Conservation (phyloP, 108 stramenopile species). For the Pseudonitzschia multiseries region DNA sequence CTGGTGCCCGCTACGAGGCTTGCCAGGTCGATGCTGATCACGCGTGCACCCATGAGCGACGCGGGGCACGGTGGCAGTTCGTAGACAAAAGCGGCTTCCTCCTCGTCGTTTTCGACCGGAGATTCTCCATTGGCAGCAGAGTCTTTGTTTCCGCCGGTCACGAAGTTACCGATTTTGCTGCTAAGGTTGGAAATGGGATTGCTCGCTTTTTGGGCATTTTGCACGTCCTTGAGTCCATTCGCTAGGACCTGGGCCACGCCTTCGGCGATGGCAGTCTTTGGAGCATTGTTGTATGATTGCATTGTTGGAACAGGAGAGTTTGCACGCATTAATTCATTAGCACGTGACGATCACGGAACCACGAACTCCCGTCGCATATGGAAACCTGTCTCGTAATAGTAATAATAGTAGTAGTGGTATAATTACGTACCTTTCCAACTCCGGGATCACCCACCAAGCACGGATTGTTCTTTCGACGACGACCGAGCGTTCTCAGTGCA, state of each 20-base stretch:
- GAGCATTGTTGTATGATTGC: background rate
- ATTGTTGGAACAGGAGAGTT: too few relatives aligned
- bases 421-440: slow-evolving; percentile 8
- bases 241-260: slow-evolving; percentile 79
- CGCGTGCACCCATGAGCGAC: slow-evolving; percentile 56
- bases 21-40: slow-evolving; percentile 75
- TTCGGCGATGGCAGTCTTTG: slow-evolving; percentile 88
- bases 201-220: slow-evolving; percentile 15
- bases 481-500: slow-evolving; percentile 69
- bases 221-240: slow-evolving; percentile 26
- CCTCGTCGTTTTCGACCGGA: slow-evolving; percentile 26
- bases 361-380: background rate
- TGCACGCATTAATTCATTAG: too few relatives aligned
- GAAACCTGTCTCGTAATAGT: too few relatives aligned
- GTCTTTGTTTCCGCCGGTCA: slow-evolving; percentile 7
- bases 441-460: slow-evolving; percentile 58
- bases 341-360: too few relatives aligned
- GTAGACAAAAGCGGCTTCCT: slow-evolving; percentile 66
- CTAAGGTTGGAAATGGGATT: slow-evolving; percentile 18
- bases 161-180: slow-evolving; percentile 22
- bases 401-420: too few relatives aligned
- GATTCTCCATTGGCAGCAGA: background rate
- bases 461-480: slow-evolving; percentile 88
- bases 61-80: slow-evolving; percentile 64
- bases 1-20: slow-evolving; percentile 77